A percentile compares a stretch with the other conserved stretches of the same genome.
Conservation (phyloP, 192 early-diverging fungal species). For the Podila clonocystis region DNA sequence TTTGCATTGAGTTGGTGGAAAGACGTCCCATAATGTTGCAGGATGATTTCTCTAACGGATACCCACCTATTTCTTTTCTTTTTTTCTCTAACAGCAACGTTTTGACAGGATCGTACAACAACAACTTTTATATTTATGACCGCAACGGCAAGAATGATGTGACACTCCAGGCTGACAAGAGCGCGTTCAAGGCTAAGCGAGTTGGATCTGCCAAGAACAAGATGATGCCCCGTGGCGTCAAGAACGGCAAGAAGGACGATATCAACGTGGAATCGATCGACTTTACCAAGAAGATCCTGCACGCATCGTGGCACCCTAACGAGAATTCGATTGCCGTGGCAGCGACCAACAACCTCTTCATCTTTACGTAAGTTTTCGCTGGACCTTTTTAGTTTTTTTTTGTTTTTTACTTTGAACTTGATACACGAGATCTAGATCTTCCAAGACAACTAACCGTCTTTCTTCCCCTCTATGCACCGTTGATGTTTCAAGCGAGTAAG, state of each 20-base stretch:
- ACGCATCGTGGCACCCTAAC: slow-evolving; percentile 98
- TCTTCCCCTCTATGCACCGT: not conserved
- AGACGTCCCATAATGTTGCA: too few relatives aligned
- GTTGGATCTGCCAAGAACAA: slow-evolving; percentile 86
- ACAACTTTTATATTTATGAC: slow-evolving; percentile 98
- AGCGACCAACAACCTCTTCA: slow-evolving; percentile 99
- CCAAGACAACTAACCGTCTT: too few relatives aligned
- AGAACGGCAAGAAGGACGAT: slow-evolving; percentile 73
- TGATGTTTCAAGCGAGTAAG: not conserved
- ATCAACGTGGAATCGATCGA: slow-evolving; percentile 90
- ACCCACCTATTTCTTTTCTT: not conserved
- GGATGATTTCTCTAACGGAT: not conserved
- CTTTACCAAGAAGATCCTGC: slow-evolving; percentile 97
- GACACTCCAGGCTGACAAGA: slow-evolving; percentile 96
- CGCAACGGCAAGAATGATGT: slow-evolving; percentile 82
- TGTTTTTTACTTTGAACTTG: not conserved
- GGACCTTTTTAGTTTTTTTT: not conserved
- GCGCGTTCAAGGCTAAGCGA: slow-evolving; percentile 95
- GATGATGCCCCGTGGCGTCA: slow-evolving; percentile 53
- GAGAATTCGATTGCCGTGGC: slow-evolving; percentile 98
- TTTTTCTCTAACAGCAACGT: slow-evolving; percentile 62
- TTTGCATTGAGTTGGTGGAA: slow-evolving; percentile 1
- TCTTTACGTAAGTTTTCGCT: slow-evolving; percentile 72
- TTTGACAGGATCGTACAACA: slow-evolving; percentile 99
- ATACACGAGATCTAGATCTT: not conserved